A percentile compares a stretch with the other conserved stretches of the same genome.
phyloP scores from a whole-genome alignment of 768 basidiomycete genomes.

The Termitomyces sp. region DNA sequence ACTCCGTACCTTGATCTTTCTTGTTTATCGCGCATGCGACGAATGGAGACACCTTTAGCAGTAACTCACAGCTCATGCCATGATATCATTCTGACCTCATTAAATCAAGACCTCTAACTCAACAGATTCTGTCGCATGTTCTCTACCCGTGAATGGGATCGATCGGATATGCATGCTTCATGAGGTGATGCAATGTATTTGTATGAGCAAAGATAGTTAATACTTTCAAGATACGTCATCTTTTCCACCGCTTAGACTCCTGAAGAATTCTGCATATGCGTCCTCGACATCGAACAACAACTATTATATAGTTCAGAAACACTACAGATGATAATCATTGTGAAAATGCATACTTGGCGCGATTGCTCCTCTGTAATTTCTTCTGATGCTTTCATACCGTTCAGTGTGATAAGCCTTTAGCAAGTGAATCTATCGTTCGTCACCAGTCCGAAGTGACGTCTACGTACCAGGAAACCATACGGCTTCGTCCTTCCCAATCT shows the following conservation, averaged over 20 bases:
- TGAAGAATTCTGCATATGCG: slow-evolving; percentile 91
- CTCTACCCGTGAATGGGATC: not conserved
- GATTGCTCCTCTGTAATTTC: slow-evolving; percentile 95
- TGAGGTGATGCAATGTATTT: not conserved
- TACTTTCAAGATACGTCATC: slow-evolving; percentile 20
- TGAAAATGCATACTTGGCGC: slow-evolving; percentile 59
- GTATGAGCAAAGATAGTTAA: not conserved
- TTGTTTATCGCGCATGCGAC: too few relatives aligned
- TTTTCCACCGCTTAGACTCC: slow-evolving; percentile 54
- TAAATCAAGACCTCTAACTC: not conserved
- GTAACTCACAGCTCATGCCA: too few relatives aligned
- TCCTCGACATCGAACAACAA: slow-evolving; percentile 96
- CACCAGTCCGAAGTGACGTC: not conserved
- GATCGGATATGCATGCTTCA: not conserved
- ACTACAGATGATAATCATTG: not conserved
- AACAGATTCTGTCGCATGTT: not conserved
- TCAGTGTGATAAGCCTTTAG: slow-evolving; percentile 87
- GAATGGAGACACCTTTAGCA: too few relatives aligned
- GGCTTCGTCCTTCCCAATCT: slow-evolving; percentile 94
- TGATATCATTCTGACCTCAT: too few relatives aligned
- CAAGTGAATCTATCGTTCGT: not conserved
- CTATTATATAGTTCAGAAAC: slow-evolving; percentile 28
- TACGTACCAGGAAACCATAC: slow-evolving; percentile 87
- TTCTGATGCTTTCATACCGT: slow-evolving; percentile 95
- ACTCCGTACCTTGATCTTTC: too few relatives aligned